These are phyloP conservation scores for Pseudopyrenochaeta lycopersici DNA, from an alignment of 2,329 filamentous ascomycete species.

Conservation along the genomic window DNA sequence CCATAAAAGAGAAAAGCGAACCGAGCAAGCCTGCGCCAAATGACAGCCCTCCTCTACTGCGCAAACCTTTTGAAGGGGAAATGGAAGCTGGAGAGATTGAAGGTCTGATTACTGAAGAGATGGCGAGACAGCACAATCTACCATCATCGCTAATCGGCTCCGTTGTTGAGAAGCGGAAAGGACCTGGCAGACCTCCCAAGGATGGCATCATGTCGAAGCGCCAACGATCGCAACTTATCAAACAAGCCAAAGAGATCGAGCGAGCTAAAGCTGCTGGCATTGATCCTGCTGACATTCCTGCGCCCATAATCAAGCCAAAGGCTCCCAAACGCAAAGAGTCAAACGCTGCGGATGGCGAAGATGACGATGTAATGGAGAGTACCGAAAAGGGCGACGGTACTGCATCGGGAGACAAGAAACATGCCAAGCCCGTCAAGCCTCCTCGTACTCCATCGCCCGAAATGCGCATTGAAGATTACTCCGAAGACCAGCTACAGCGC, in stretches of 20 bases:
- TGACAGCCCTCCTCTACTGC: conserved; percentile 37
- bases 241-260: conserved; percentile 61
- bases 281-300: conserved; percentile 47
- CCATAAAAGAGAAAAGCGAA: conserved; percentile 34
- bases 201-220: conserved; percentile 85
- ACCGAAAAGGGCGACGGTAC: conserved; percentile 49
- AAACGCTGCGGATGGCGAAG: conserved; percentile 47
- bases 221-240: conserved; percentile 72
- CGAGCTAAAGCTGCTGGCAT: conserved; percentile 50
- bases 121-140: conserved; percentile 52
- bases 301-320: conserved; percentile 46
- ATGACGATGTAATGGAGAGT: conserved; percentile 43
- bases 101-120: conserved; percentile 47
- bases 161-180: conserved; percentile 69
- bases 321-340: conserved; percentile 47
- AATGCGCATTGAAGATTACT: conserved; percentile 71
- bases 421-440: conserved; percentile 57
- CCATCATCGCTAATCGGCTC: conserved; percentile 53
- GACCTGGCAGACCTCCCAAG: conserved; percentile 82
- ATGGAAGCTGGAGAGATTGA: conserved; percentile 44
- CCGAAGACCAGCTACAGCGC: conserved; percentile 77
- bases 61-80: conserved; percentile 40
- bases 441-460: conserved; percentile 69
- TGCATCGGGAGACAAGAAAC: conserved; percentile 52
- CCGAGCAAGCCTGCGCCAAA: conserved; percentile 32